Base-by-base conservation (phyloP, 768 basidiomycete genomes). In the Suillus luteus region DNA sequence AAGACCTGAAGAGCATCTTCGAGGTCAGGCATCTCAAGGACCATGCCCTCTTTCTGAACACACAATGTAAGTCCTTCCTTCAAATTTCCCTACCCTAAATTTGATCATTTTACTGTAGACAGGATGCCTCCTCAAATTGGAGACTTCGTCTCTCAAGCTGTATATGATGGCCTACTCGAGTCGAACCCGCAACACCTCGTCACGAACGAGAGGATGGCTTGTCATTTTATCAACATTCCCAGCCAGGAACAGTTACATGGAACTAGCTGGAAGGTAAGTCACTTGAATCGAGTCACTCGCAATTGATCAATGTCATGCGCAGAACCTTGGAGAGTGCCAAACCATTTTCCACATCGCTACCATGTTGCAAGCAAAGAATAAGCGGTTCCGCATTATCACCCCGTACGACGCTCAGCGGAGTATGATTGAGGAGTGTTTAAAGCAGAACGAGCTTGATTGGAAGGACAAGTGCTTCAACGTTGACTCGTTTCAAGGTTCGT, bases 41-140 rank as follows among this genome's bases (percentile, higher is more conserved):
- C 11, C 68, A 77, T 31, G 78, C 81, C 3, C 64, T 84, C 5
- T 86, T 93, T 65, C 78, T 94, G 44, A 78, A 92, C 66, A 92
- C 81, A 1, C 92, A 93, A 75, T 94, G 93, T 92, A 72, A 69
- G 85, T 73, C 46, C 63, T 63, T 11, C 59, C 15, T 14, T 24
- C 3, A 40, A 24, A 10, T 60, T 63, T 33, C n/a, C 9, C 24
- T 62, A 11, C 14, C 1, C 37, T 58, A 33, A 33, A 31, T 41
- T 72, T 35, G 67, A 62, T 51, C 41, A 59, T 14, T 52, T 69
- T 62, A 43, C 54, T 62, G 27, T 62, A 94, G 93, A 94, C 67
- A 86, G 93, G 1, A 92, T 95, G 91, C 92, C 92, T 59, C 85
- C 87, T 59, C 85, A 91, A 66, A 88, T 93, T 79, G 91, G 92